These are phyloP conservation scores for Ochromonas danica DNA, from an alignment of 108 stramenopile genomes.

Conservation along the genomic window DNA sequence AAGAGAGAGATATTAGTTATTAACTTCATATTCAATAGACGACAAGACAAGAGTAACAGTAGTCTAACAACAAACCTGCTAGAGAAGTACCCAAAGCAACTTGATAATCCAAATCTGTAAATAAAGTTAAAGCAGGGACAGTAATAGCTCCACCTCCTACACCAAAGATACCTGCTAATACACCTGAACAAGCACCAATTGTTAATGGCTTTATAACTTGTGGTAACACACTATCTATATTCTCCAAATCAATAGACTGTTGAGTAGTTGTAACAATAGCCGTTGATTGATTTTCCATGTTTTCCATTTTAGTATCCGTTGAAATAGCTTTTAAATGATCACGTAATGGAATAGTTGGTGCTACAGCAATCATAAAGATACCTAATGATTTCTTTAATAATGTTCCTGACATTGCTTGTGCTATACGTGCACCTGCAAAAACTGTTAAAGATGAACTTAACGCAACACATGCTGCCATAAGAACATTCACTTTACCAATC, in stretches of 20 bases:
- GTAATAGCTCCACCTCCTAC: slow-evolving; percentile 1
- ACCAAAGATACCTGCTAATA: slow-evolving; percentile 22
- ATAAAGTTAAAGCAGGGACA: not conserved
- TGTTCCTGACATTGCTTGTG: not conserved
- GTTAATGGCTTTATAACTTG: not conserved
- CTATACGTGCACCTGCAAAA: not conserved
- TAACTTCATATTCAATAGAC: no score
- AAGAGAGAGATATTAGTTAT: no score
- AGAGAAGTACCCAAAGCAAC: slow-evolving; percentile 3
- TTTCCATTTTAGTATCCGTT: no score
- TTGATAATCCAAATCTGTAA: slow-evolving; percentile 2
- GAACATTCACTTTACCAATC: not conserved
- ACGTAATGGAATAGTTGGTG: not conserved
- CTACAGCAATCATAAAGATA: not conserved
- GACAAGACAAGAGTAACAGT: no score
- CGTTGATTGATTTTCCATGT: not conserved
- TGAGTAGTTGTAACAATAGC: not conserved
- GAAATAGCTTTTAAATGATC: not conserved
- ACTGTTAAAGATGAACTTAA: not conserved
- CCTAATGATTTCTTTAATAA: not conserved
- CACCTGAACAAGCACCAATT: slow-evolving; percentile 3
- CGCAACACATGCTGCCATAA: not conserved
- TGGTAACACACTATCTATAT: not conserved
- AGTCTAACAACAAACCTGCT: no score
- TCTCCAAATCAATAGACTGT: no score